These are phyloP conservation scores for Fusarium tupiense DNA, from an alignment of 2,329 filamentous ascomycete species.

Conservation along the genomic window DNA sequence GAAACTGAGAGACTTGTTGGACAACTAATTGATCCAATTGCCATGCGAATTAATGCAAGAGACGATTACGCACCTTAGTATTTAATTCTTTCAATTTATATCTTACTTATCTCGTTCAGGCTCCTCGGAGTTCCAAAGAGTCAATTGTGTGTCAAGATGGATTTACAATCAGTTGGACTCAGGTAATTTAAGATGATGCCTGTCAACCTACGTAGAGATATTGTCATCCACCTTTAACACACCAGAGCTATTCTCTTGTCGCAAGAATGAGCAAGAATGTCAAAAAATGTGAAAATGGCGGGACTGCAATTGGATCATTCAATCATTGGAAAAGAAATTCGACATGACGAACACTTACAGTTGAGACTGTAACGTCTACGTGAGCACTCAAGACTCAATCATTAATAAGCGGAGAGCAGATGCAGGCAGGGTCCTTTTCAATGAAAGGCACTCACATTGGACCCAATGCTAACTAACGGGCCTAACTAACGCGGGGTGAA, in stretches of 20 bases:
- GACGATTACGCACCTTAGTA: background rate
- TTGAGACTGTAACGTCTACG: background rate
- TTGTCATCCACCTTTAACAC: too few species aligned
- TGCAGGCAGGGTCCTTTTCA: background rate
- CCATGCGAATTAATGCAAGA: background rate
- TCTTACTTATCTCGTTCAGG: background rate
- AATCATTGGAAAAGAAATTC: background rate
- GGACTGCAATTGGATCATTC: background rate
- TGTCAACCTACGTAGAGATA: background rate
- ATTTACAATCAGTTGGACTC: background rate
- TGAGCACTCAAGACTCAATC: background rate
- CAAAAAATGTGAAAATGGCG: background rate
- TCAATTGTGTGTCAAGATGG: background rate
- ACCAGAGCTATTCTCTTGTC: background rate
- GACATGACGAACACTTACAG: background rate
- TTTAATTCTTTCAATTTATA: background rate
- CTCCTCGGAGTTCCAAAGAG: constrained; percentile 14
- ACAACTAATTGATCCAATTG: background rate
- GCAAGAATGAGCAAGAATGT: background rate
- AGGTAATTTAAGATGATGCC: too few species aligned
- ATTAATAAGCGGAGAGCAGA: background rate
- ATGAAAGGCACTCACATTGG: background rate
- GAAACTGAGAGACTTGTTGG: background rate
- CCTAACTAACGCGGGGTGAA: constrained; percentile 26
- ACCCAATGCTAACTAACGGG: background rate